Percentiles rank a stretch among this genome's conserved stretches.
phyloP scores from a whole-genome alignment of 129 eudicot genomes.

The Centaurea solstitialis region DNA sequence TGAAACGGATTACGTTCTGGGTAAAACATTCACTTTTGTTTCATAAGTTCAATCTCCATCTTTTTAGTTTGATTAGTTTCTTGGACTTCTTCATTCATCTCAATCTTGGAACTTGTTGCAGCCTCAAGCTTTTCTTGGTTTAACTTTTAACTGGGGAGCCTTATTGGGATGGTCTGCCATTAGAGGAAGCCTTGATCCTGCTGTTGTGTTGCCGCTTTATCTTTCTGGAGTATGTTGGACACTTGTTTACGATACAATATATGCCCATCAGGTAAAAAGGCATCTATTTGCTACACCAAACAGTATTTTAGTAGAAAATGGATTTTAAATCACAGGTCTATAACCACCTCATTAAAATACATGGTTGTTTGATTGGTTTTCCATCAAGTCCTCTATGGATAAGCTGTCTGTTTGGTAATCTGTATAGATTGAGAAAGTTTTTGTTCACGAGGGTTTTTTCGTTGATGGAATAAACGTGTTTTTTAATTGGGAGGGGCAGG shows the following conservation, averaged over 20 bases:
- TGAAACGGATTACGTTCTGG: constrained; percentile 99
- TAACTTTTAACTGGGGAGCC: constrained; percentile 97
- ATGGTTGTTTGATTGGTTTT: no score
- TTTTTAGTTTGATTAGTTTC: constrained; percentile 3
- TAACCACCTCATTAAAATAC: not conserved
- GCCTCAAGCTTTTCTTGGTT: constrained; percentile 98
- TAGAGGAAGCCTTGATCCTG: constrained; percentile 85
- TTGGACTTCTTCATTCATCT: constrained; percentile 17
- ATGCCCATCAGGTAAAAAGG: constrained; percentile 91
- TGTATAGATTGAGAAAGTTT: no score
- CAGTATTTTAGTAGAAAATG: not conserved
- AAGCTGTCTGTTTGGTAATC: no score
- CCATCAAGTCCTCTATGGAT: no score
- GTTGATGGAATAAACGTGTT: no score
- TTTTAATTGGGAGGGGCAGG: no score
- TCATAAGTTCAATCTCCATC: not conserved
- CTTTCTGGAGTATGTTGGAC: constrained; percentile 93
- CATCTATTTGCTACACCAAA: not conserved
- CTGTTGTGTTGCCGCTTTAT: constrained; percentile 76
- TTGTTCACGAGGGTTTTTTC: no score
- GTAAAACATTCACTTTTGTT: constrained; percentile 32
- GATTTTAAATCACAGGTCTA: not conserved
- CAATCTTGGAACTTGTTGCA: constrained; percentile 37
- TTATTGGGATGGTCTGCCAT: constrained; percentile 92
- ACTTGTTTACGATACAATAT: constrained; percentile 91